Percentiles rank a stretch among this genome's conserved stretches.
Conservation (phyloP, 495 filamentous ascomycete species). For the Amphirosellinia nigrospora region DNA sequence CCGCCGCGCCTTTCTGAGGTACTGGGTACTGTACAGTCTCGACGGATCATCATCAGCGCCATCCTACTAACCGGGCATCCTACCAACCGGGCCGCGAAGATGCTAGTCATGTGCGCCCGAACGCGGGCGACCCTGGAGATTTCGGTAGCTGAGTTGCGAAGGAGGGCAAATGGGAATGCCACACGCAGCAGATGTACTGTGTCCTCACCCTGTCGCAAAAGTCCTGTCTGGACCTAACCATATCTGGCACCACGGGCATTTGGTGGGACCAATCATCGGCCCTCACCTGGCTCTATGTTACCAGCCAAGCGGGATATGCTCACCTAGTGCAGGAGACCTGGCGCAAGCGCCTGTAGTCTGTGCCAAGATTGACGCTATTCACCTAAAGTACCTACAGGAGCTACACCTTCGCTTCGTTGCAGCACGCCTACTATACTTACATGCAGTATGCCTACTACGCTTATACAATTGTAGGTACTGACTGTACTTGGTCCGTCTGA, state of each 20-base stretch:
- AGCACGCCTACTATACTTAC: no score
- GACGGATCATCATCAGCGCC: slow-evolving; percentile 13
- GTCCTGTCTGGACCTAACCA: slow-evolving; percentile 9
- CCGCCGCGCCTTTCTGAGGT: slow-evolving; percentile 1
- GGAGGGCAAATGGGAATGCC: slow-evolving; percentile 19
- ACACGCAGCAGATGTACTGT: slow-evolving; percentile 13
- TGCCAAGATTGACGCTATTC: slow-evolving; percentile 12
- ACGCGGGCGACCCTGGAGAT: slow-evolving; percentile 14
- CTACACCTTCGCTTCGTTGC: slow-evolving; percentile 2
- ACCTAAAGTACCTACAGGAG: slow-evolving; percentile 3
- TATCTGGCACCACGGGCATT: slow-evolving; percentile 8
- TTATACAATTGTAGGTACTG: not conserved
- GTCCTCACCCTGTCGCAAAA: slow-evolving; percentile 1
- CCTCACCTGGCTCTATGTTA: not conserved
- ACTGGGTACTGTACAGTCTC: no score
- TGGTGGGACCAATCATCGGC: slow-evolving; percentile 20
- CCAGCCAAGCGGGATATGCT: slow-evolving; percentile 23
- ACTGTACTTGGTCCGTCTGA: not conserved
- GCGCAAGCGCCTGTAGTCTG: slow-evolving; percentile 1
- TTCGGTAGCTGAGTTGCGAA: slow-evolving; percentile 21
- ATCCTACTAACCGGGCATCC: slow-evolving; percentile 25
- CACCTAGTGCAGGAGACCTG: slow-evolving; percentile 17
- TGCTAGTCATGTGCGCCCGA: slow-evolving; percentile 25
- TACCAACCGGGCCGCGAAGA: slow-evolving; percentile 24
- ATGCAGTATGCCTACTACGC: no score